Conservation (phyloP, 345 rosid genomes). For the Orychophragmus violaceus region DNA sequence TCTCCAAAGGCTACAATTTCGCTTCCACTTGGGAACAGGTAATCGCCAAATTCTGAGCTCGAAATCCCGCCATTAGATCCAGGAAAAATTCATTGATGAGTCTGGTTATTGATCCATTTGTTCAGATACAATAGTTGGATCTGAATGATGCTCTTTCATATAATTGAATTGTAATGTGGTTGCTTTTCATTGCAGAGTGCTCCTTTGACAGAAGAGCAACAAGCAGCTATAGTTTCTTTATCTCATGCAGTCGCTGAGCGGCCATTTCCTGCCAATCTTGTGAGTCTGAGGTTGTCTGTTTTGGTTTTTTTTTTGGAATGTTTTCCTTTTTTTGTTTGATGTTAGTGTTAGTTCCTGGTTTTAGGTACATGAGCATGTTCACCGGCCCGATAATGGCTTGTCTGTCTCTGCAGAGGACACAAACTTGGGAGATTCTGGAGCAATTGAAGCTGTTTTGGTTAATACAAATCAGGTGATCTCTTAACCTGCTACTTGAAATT, state of each 20-base stretch:
- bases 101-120: background rate
- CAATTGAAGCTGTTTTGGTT: constrained; percentile 71
- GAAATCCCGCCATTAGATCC: background rate
- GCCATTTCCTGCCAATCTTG: constrained; percentile 74
- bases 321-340: background rate
- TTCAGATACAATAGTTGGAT: background rate
- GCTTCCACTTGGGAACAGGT: constrained; percentile 98
- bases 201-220: constrained; percentile 81
- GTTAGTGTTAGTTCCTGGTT: constrained; percentile 18
- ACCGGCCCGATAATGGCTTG: constrained; percentile 54
- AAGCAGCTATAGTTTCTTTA: constrained; percentile 55
- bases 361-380: constrained; percentile 57
- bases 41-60: background rate
- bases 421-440: constrained; percentile 50
- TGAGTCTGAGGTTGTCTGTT: constrained; percentile 24
- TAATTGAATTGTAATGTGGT: constrained; percentile 17
- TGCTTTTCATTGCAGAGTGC: constrained; percentile 48
- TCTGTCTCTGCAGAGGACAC: constrained; percentile 45
- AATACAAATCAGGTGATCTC: constrained; percentile 66
- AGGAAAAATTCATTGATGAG: background rate
- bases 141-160: constrained; percentile 2
- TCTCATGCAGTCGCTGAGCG: constrained; percentile 73
- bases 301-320: background rate
- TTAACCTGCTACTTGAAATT: background rate
- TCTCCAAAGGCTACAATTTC: constrained; percentile 89